These are phyloP conservation scores for Wickerhamomyces subpelliculosus DNA, from an alignment of 805 yeast genomes.

Conservation along the genomic window DNA sequence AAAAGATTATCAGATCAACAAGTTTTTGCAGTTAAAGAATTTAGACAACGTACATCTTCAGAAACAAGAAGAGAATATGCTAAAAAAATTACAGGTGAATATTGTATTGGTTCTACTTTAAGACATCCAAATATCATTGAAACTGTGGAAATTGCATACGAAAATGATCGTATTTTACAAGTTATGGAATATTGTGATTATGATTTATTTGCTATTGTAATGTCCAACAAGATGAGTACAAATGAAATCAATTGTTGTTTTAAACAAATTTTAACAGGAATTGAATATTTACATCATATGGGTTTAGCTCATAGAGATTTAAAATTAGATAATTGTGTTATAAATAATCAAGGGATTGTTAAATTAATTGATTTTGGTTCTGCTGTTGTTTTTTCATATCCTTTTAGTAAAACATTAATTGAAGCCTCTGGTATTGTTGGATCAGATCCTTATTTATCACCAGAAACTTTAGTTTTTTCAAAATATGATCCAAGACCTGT, in stretches of 20 bases:
- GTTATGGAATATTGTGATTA: constrained; percentile 94
- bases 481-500: constrained; percentile 90
- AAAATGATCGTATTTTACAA: constrained; percentile 78
- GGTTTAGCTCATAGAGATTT: constrained; percentile 91
- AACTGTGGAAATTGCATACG: constrained; percentile 87
- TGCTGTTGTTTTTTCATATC: constrained; percentile 86
- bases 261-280: constrained; percentile 77
- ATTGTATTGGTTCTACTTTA: constrained; percentile 86
- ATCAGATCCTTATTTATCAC: constrained; percentile 85
- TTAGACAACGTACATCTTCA: constrained; percentile 64
- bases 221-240: constrained; percentile 81
- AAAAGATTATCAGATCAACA: constrained; percentile 58
- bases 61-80: constrained; percentile 84
- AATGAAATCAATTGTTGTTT: constrained; percentile 85
- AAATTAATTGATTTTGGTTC: constrained; percentile 91
- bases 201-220: constrained; percentile 89
- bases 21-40: constrained; percentile 89
- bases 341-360: constrained; percentile 74
- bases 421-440: constrained; percentile 85
- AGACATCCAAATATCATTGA: constrained; percentile 87
- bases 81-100: constrained; percentile 88
- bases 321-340: constrained; percentile 89
- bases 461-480: constrained; percentile 79
- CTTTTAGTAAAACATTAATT: constrained; percentile 63
- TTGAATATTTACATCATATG: constrained; percentile 71